Percentiles rank a stretch among this genome's conserved stretches.
Conservation (phyloP, 345 rosid species). For the Salix suchowensis region DNA sequence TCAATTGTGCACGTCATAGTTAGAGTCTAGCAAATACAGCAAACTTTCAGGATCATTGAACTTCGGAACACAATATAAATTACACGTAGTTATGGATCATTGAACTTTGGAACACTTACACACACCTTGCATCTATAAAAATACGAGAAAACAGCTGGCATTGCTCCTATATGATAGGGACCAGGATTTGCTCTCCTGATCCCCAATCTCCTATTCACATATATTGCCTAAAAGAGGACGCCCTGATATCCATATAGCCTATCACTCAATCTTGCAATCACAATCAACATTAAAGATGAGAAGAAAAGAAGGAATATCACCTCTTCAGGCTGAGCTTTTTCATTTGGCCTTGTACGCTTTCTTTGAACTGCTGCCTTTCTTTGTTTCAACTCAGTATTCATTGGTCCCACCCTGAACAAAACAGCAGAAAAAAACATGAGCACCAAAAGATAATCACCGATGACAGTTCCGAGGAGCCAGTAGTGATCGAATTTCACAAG, state of each 20-base stretch:
- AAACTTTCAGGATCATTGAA: no score
- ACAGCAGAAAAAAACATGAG: neutral
- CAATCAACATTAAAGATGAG: neutral
- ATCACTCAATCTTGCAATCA: neutral
- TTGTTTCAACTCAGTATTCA: slow-evolving; percentile 66
- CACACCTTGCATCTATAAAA: neutral
- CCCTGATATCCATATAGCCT: no score
- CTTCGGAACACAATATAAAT: no score
- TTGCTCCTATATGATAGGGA: no score
- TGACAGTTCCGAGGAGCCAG: neutral
- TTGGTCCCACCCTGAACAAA: slow-evolving; percentile 78
- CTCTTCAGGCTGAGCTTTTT: slow-evolving; percentile 67
- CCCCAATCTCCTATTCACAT: neutral
- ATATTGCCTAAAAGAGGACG: no score
- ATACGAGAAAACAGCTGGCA: neutral
- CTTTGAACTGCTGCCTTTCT: slow-evolving; percentile 46
- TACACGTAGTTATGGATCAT: no score
- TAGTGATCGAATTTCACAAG: no score
- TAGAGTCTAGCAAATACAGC: no score
- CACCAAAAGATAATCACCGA: neutral
- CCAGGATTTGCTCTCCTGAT: neutral
- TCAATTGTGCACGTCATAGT: no score
- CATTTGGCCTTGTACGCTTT: slow-evolving; percentile 49
- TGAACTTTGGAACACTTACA: no score
- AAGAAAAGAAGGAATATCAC: slow-evolving; percentile 30